A percentile compares a stretch with the other conserved stretches of the same genome.
Conservation (phyloP, 192 early-diverging fungal genomes). For the Podila minutissima region DNA sequence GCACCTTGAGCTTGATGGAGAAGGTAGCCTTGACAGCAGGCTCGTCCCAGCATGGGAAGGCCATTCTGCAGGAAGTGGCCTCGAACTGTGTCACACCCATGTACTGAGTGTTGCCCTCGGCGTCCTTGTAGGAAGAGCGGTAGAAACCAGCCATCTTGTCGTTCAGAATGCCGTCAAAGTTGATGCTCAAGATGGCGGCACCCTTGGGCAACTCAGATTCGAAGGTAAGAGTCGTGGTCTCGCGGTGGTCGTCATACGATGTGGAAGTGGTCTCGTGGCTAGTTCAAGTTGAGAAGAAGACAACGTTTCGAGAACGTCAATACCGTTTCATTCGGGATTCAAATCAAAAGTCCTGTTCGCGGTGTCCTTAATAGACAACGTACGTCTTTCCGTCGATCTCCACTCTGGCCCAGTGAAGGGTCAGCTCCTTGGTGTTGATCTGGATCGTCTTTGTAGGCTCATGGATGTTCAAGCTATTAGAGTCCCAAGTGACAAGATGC, state of each 20-base stretch:
- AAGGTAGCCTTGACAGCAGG: slow-evolving; percentile 96
- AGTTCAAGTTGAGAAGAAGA: neutral
- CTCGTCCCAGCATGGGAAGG: slow-evolving; percentile 98
- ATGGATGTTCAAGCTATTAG: slow-evolving; percentile 7
- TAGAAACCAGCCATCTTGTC: slow-evolving; percentile 97
- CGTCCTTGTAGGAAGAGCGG: slow-evolving; percentile 72
- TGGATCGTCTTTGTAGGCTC: slow-evolving; percentile 43
- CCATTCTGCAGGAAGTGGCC: slow-evolving; percentile 87
- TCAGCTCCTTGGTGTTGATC: slow-evolving; percentile 50
- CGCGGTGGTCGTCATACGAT: slow-evolving; percentile 53
- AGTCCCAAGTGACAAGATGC: no score
- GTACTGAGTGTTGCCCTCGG: slow-evolving; percentile 56
- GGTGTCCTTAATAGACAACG: neutral
- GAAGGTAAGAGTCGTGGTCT: slow-evolving; percentile 69
- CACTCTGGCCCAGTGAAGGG: slow-evolving; percentile 24
- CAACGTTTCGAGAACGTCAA: neutral
- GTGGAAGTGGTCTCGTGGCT: slow-evolving; percentile 54
- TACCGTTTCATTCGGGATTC: no score
- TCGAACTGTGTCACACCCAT: slow-evolving; percentile 97
- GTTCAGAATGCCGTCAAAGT: slow-evolving; percentile 74
- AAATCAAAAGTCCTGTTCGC: neutral
- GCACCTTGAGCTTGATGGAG: slow-evolving; percentile 86
- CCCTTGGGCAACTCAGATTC: slow-evolving; percentile 57
- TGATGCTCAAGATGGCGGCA: slow-evolving; percentile 61
- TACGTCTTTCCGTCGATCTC: slow-evolving; percentile 41